A percentile compares a stretch with the other conserved stretches of the same genome.
Evolutionary conservation across 768 basidiomycete genomes (phyloP).

Genomic region (Tephrocybe sp.): DNA sequence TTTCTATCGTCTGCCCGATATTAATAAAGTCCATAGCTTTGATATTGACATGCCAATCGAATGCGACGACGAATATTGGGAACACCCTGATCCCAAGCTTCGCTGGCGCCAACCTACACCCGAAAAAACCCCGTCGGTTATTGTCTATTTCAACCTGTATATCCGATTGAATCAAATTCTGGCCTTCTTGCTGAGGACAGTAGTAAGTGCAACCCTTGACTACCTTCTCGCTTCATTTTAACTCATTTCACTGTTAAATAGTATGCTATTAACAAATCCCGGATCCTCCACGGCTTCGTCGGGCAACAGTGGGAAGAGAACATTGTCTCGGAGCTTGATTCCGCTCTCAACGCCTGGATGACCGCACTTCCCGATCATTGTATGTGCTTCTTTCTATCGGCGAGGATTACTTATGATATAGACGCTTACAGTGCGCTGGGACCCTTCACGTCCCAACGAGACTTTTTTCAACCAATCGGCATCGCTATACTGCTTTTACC

Average conservation of each 20-base stretch:
- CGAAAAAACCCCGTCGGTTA: slow-evolving; percentile 48
- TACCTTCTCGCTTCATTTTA: neutral
- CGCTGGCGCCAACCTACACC: slow-evolving; percentile 68
- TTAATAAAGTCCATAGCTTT: slow-evolving; percentile 44
- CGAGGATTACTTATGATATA: no score
- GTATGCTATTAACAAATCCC: slow-evolving; percentile 85
- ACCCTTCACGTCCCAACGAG: slow-evolving; percentile 42
- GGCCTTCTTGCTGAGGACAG: slow-evolving; percentile 64
- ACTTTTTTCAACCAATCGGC: slow-evolving; percentile 64
- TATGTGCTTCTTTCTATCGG: slow-evolving; percentile 26
- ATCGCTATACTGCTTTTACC: slow-evolving; percentile 44
- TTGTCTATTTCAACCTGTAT: slow-evolving; percentile 55
- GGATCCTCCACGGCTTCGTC: slow-evolving; percentile 60
- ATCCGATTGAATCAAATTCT: slow-evolving; percentile 65
- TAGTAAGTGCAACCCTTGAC: slow-evolving; percentile 39
- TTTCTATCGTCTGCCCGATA: slow-evolving; percentile 2
- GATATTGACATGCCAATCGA: slow-evolving; percentile 68
- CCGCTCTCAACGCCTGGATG: slow-evolving; percentile 68
- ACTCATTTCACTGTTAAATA: slow-evolving; percentile 22
- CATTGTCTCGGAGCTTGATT: slow-evolving; percentile 70
- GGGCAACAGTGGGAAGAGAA: slow-evolving; percentile 64
- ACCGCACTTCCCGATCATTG: slow-evolving; percentile 62
- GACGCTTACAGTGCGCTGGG: slow-evolving; percentile 43
- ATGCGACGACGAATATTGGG: slow-evolving; percentile 79
- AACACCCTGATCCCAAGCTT: slow-evolving; percentile 51